Conservation (phyloP, 2,329 filamentous ascomycete species). For the Sodiomyces alkalinus region DNA sequence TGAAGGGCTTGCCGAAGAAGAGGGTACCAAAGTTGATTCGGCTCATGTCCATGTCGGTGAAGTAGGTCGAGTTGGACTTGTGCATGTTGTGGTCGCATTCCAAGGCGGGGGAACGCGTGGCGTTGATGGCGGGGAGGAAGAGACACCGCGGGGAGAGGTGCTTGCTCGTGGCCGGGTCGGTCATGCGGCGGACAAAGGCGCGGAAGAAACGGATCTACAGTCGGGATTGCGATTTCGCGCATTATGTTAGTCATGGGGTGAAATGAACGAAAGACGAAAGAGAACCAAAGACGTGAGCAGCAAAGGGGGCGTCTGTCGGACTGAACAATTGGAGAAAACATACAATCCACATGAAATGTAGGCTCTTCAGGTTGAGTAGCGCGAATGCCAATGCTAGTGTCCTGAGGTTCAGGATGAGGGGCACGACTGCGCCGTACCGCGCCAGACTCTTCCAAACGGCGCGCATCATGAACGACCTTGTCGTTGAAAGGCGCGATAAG, state of each 20-base stretch:
- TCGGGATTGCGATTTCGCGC: rapidly evolving
- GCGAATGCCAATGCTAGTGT: too few species aligned
- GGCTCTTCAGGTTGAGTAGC: constrained; percentile 2
- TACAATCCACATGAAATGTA: constrained; percentile 3
- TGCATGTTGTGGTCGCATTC: constrained; percentile 81
- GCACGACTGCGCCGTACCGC: too few species aligned
- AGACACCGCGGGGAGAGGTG: constrained; percentile 14
- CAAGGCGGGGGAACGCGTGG: constrained; percentile 49
- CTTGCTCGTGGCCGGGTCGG: constrained; percentile 7
- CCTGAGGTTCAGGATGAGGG: too few species aligned
- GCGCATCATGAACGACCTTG: too few species aligned
- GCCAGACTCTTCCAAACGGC: too few species aligned
- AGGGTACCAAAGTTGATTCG: constrained; percentile 67
- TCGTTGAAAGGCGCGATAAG: too few species aligned
- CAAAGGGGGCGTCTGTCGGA: too few species aligned
- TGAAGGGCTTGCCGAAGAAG: constrained; percentile 30
- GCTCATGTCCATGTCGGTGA: constrained; percentile 68
- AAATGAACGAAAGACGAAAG: too few species aligned
- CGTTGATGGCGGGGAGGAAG: constrained; percentile 34
- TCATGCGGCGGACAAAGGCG: constrained; percentile 17
- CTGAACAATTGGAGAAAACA: neutral
- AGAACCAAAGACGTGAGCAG: too few species aligned
- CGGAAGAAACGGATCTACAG: constrained; percentile 18
- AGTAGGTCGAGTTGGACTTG: constrained; percentile 75
- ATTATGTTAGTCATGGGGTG: too few species aligned